Evolutionary conservation across 495 filamentous ascomycete genomes (phyloP).

Genomic region (Lepidopterella palustris): DNA sequence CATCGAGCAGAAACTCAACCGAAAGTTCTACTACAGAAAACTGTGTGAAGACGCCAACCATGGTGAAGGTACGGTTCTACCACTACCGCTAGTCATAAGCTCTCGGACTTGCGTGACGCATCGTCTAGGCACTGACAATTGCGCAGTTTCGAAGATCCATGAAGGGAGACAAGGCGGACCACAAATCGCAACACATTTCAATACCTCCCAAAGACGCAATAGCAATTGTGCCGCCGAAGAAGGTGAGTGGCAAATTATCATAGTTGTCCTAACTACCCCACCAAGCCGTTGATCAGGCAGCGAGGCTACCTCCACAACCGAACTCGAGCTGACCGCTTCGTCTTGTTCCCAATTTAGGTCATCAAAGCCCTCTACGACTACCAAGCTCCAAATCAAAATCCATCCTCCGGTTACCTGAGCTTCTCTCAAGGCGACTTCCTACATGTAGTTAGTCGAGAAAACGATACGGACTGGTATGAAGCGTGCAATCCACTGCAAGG

Average conservation of each 20-base stretch:
- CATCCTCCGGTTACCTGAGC: slow-evolving; percentile 64
- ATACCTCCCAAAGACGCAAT: slow-evolving; percentile 91
- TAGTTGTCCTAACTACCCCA: slow-evolving; percentile 4
- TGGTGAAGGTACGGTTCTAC: slow-evolving; percentile 24
- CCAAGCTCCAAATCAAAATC: slow-evolving; percentile 48
- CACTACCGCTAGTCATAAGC: not conserved
- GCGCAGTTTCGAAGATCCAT: slow-evolving; percentile 38
- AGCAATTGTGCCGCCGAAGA: slow-evolving; percentile 92
- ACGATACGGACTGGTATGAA: slow-evolving; percentile 96
- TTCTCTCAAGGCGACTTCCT: slow-evolving; percentile 97
- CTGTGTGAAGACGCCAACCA: not conserved
- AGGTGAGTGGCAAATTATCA: slow-evolving; percentile 52
- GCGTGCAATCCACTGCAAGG: slow-evolving; percentile 92
- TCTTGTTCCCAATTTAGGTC: slow-evolving; percentile 53
- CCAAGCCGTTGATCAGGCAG: slow-evolving; percentile 9
- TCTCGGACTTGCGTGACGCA: slow-evolving; percentile 2
- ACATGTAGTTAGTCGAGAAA: slow-evolving; percentile 93
- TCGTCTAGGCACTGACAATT: not conserved
- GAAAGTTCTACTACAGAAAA: not conserved
- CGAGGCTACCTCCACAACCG: slow-evolving; percentile 11
- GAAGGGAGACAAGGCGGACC: slow-evolving; percentile 37
- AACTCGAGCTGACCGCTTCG: slow-evolving; percentile 27
- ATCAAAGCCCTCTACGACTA: slow-evolving; percentile 97
- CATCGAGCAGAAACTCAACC: not conserved
- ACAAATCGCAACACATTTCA: slow-evolving; percentile 70